Conservation (phyloP, 1,284 basidiomycete genomes). For the Microbotryum intermedium region DNA sequence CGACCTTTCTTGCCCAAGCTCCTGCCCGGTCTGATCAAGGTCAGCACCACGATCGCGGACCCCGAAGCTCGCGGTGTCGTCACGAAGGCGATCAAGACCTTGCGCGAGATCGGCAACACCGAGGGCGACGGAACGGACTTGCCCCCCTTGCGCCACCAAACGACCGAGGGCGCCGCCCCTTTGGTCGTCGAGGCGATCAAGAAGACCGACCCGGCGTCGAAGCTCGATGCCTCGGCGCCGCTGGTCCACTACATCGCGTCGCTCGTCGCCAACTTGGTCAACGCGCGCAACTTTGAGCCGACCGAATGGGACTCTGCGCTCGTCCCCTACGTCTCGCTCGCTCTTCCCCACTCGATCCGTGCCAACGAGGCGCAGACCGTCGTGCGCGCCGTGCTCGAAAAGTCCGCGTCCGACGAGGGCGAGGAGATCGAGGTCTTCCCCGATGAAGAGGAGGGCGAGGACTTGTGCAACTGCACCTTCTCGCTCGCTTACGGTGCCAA, state of each 20-base stretch:
- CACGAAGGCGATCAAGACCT: conserved; percentile 78
- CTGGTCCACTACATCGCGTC: conserved; percentile 62
- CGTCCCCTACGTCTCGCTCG: conserved; percentile 64
- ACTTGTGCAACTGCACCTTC: conserved; percentile 97
- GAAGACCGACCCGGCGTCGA: conserved; percentile 54
- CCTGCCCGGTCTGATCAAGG: conserved; percentile 88
- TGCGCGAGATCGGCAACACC: conserved; percentile 85
- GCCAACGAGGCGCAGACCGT: conserved; percentile 60
- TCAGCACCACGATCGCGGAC: conserved; percentile 82
- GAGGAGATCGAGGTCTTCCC: conserved; percentile 62
- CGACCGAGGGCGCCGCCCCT: conserved; percentile 56
- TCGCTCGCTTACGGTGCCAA: conserved; percentile 97
- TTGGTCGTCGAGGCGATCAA: conserved; percentile 69
- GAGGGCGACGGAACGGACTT: conserved; percentile 74
- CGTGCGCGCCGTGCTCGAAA: conserved; percentile 77
- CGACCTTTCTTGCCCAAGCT: conserved; percentile 94
- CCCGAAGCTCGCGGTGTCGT: conserved; percentile 89
- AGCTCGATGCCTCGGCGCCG: conserved; percentile 47
- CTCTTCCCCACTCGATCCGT: conserved; percentile 43
- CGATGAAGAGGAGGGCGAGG: conserved; percentile 94
- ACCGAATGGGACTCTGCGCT: conserved; percentile 73
- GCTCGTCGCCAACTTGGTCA: conserved; percentile 76
- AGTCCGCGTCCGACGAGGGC: conserved; percentile 69
- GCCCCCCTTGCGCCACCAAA: conserved; percentile 66
- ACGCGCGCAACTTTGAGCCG: conserved; percentile 83